phyloP scores from a whole-genome alignment of 2,329 filamentous ascomycete genomes.

The Fusarium nodosum region DNA sequence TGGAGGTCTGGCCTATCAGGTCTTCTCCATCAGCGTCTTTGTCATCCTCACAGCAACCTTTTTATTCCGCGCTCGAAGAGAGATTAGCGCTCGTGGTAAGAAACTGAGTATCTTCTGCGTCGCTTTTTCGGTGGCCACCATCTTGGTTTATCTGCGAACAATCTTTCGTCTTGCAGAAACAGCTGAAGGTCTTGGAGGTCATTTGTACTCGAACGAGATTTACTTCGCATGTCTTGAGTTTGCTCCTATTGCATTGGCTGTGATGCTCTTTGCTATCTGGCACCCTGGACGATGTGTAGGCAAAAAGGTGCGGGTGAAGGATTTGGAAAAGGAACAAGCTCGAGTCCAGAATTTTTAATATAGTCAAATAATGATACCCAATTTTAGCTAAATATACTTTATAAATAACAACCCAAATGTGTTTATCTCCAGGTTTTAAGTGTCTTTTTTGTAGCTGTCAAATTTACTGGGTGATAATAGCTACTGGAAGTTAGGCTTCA shows the following conservation, averaged over 20 bases:
- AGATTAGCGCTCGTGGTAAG: conserved; percentile 41
- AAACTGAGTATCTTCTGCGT: conserved; percentile 57
- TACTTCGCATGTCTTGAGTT: conserved; percentile 69
- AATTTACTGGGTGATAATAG: conserved; percentile 29
- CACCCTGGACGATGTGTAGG: conserved; percentile 51
- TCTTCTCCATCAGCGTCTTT: conserved; percentile 64
- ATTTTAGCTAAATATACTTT: conserved; percentile 4
- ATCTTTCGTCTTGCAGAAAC: conserved; percentile 69
- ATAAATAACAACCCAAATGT: neutral
- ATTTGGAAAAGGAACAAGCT: conserved; percentile 38
- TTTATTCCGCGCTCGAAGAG: conserved; percentile 54
- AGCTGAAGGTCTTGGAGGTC: conserved; percentile 61
- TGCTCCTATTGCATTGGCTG: conserved; percentile 64
- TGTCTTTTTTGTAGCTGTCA: conserved; percentile 1
- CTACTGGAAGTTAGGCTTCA: conserved; percentile 16
- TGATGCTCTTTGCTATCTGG: conserved; percentile 59
- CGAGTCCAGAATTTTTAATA: conserved; percentile 33
- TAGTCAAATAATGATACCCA: conserved; percentile 6
- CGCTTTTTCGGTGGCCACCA: conserved; percentile 59
- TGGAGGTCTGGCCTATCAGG: conserved; percentile 67
- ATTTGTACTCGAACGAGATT: conserved; percentile 63
- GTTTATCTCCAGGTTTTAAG: neutral
- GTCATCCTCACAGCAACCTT: conserved; percentile 60
- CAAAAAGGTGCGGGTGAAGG: conserved; percentile 40
- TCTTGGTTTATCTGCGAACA: conserved; percentile 66